A percentile compares a stretch with the other conserved stretches of the same genome.
phyloP scores from a whole-genome alignment of 225 moss, liverwort and hornwort species.

The Lunularia cruciata region DNA sequence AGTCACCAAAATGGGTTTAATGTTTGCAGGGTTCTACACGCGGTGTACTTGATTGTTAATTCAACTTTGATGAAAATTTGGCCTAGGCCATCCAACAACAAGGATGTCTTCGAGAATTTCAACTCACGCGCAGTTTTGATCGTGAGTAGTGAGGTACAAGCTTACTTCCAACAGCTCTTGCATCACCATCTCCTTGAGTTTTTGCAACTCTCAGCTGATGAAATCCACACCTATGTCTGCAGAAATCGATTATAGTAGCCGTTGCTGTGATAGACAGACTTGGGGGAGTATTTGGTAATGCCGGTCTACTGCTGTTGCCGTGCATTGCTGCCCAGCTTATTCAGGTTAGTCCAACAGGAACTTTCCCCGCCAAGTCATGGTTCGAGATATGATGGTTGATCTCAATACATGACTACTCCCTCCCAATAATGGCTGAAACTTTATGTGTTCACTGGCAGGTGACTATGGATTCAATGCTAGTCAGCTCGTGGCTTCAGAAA shows the following conservation, averaged over 20 bases:
- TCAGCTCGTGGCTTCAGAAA: slow-evolving; percentile 36
- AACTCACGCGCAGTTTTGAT: slow-evolving; percentile 80
- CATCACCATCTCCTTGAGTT: too few species aligned
- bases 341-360: slow-evolving; percentile 46
- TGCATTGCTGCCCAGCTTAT: slow-evolving; percentile 78
- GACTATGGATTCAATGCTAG: slow-evolving; percentile 33
- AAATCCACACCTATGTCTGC: slow-evolving; percentile 31
- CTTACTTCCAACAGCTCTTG: too few species aligned
- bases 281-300: slow-evolving; percentile 73
- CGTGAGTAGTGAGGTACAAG: slow-evolving; percentile 77
- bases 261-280: slow-evolving; percentile 74
- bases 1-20: too few species aligned
- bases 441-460: slow-evolving; percentile 18
- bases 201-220: too few species aligned
- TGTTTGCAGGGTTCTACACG: slow-evolving; percentile 60
- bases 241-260: slow-evolving; percentile 84
- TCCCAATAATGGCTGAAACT: not conserved
- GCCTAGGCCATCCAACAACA: slow-evolving; percentile 50
- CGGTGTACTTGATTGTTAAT: slow-evolving; percentile 56
- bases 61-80: slow-evolving; percentile 50
- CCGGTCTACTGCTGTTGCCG: slow-evolving; percentile 75
- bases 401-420: not conserved
- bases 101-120: slow-evolving; percentile 53
- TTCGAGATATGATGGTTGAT: not conserved
- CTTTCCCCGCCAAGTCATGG: not conserved